Conservation (phyloP, 441 rosid genomes). For the Eruca vesicaria region DNA sequence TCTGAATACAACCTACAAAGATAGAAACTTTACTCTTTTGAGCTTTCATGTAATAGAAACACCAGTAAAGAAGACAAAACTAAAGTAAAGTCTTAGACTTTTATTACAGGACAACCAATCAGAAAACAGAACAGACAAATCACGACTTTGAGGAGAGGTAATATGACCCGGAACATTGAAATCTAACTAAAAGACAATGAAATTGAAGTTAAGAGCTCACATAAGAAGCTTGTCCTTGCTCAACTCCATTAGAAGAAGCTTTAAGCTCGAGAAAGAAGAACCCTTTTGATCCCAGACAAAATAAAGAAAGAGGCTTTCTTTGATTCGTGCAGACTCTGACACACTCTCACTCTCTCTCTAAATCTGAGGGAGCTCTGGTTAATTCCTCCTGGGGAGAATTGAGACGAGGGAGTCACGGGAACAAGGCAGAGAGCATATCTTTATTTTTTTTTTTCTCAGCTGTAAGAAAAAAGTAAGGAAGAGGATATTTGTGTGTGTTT, state of each 20-base stretch:
- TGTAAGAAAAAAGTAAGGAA: background rate
- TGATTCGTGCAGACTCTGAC: slow-evolving; percentile 17
- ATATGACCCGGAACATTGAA: slow-evolving; percentile 13
- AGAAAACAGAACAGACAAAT: background rate
- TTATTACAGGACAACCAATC: slow-evolving; percentile 12
- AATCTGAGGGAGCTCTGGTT: slow-evolving; percentile 30
- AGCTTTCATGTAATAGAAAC: background rate
- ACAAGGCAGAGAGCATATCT: slow-evolving; percentile 29
- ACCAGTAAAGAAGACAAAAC: background rate
- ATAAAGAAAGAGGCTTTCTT: background rate
- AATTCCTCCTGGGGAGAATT: slow-evolving; percentile 14
- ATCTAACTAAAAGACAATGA: background rate
- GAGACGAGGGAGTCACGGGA: slow-evolving; percentile 29
- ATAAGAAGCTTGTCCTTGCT: slow-evolving; percentile 70
- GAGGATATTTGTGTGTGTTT: slow-evolving; percentile 23
- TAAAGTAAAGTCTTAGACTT: slow-evolving; percentile 15
- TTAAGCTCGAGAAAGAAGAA: slow-evolving; percentile 15
- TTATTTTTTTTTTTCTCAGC: slow-evolving; percentile 6
- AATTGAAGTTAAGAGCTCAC: slow-evolving; percentile 31
- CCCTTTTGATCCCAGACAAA: slow-evolving; percentile 4
- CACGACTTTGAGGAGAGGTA: background rate
- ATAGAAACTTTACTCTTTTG: background rate
- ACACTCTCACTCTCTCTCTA: slow-evolving; percentile 26
- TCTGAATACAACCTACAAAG: slow-evolving; percentile 70
- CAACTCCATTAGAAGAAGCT: slow-evolving; percentile 56